phyloP scores from a whole-genome alignment of 495 filamentous ascomycete species.

The Xylaria cubensis region DNA sequence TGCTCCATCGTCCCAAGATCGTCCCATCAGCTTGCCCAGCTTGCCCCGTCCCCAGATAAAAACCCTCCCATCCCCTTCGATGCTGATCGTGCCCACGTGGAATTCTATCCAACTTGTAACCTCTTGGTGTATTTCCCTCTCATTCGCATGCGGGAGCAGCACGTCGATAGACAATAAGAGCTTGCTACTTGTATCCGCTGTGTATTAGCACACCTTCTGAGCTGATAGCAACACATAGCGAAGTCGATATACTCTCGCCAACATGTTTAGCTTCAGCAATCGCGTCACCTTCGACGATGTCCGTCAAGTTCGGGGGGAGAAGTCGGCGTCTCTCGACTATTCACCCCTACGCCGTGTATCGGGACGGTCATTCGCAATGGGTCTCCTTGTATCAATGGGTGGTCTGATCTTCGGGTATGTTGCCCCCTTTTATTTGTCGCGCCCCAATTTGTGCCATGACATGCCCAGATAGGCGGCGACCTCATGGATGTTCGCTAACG shows the following conservation, averaged over 20 bases:
- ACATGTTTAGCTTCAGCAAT: slow-evolving; percentile 21
- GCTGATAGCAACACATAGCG: background rate
- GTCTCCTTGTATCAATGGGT: slow-evolving; percentile 67
- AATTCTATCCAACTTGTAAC: background rate
- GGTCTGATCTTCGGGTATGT: slow-evolving; percentile 74
- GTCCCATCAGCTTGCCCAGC: background rate
- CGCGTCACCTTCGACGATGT: slow-evolving; percentile 25
- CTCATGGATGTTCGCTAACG: slow-evolving; percentile 1
- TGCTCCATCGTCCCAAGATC: background rate
- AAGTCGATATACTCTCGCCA: slow-evolving; percentile 4
- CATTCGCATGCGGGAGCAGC: background rate
- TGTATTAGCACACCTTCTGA: background rate
- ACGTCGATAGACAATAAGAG: background rate
- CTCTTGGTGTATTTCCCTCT: background rate
- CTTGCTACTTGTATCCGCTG: background rate
- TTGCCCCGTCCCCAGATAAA: slow-evolving; percentile 11
- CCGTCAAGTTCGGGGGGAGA: background rate
- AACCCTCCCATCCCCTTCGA: slow-evolving; percentile 13
- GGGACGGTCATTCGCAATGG: slow-evolving; percentile 56
- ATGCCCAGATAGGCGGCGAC: background rate
- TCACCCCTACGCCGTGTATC: slow-evolving; percentile 43
- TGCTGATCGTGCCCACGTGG: slow-evolving; percentile 19
- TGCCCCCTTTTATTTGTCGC: slow-evolving; percentile 48
- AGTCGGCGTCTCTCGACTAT: slow-evolving; percentile 29
- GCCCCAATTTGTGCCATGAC: slow-evolving; percentile 22